Percentiles rank a stretch among this genome's conserved stretches.
These are phyloP conservation scores for Suillus americanus DNA, from an alignment of 768 basidiomycete genomes.

Conservation along the genomic window DNA sequence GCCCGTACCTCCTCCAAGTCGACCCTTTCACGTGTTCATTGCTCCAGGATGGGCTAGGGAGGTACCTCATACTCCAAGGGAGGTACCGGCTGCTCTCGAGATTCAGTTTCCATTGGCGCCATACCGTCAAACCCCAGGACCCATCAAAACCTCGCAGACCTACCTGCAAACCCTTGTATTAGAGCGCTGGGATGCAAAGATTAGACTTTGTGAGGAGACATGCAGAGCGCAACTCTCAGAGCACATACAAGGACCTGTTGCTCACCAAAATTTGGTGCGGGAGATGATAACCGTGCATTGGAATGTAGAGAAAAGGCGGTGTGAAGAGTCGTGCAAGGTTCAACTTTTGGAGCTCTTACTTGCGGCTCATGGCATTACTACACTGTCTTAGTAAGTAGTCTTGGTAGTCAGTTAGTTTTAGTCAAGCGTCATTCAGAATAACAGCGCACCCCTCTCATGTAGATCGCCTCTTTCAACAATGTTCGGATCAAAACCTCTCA, in stretches of 20 bases:
- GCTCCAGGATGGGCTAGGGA: neutral
- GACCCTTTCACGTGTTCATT: neutral
- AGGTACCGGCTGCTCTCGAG: neutral
- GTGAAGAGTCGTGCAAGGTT: neutral
- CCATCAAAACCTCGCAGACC: neutral
- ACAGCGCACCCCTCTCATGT: neutral
- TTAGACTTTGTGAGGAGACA: neutral
- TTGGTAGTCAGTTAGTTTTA: neutral
- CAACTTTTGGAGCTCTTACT: neutral
- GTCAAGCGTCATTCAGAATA: neutral
- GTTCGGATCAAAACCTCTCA: too few relatives aligned
- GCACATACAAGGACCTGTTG: neutral
- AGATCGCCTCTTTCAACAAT: too few relatives aligned
- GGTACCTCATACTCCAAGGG: neutral
- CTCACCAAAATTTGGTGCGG: neutral
- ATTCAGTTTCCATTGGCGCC: neutral
- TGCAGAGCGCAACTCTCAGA: neutral
- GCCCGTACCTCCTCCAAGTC: neutral
- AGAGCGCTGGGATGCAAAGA: neutral
- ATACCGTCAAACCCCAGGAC: neutral
- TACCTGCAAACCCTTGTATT: neutral
- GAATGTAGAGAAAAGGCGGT: too few relatives aligned
- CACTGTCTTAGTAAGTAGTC: neutral
- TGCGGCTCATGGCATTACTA: neutral
- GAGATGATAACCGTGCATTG: too few relatives aligned